These are phyloP conservation scores for Pichia cactophila DNA, from an alignment of 1,139 yeast genomes.

Conservation along the genomic window DNA sequence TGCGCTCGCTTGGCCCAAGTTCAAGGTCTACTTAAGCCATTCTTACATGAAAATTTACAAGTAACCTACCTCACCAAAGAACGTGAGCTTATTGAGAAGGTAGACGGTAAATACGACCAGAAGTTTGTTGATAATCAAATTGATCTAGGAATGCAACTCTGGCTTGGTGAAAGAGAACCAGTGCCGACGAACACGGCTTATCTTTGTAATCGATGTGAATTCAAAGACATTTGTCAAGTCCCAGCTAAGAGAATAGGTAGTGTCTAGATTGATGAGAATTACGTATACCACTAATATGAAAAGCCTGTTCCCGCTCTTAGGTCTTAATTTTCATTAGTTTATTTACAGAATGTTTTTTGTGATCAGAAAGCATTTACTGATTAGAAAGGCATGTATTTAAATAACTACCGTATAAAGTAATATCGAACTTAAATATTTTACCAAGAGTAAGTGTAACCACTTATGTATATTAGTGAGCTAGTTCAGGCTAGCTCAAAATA, in stretches of 20 bases:
- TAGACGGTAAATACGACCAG: conserved; percentile 19
- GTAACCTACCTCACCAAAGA: conserved; percentile 47
- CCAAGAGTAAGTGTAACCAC: too few species aligned
- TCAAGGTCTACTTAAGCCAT: conserved; percentile 31
- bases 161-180: conserved; percentile 50
- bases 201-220: conserved; percentile 48
- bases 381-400: too few species aligned
- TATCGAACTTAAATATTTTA: too few species aligned
- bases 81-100: conserved; percentile 24
- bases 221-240: conserved; percentile 29
- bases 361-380: too few species aligned
- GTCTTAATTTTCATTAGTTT: too few species aligned
- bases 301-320: too few species aligned
- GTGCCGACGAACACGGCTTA: conserved; percentile 29
- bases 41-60: conserved; percentile 33
- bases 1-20: conserved; percentile 49
- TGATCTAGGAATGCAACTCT: conserved; percentile 35
- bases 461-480: too few species aligned
- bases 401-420: too few species aligned
- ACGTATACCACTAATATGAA: too few species aligned
- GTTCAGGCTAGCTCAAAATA: too few species aligned
- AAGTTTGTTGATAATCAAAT: conserved; percentile 27
- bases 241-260: conserved; percentile 3
- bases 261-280: background rate
- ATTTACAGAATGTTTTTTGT: too few species aligned